These are phyloP conservation scores for Neurospora discreta DNA, from an alignment of 495 filamentous ascomycete genomes.

Conservation along the genomic window DNA sequence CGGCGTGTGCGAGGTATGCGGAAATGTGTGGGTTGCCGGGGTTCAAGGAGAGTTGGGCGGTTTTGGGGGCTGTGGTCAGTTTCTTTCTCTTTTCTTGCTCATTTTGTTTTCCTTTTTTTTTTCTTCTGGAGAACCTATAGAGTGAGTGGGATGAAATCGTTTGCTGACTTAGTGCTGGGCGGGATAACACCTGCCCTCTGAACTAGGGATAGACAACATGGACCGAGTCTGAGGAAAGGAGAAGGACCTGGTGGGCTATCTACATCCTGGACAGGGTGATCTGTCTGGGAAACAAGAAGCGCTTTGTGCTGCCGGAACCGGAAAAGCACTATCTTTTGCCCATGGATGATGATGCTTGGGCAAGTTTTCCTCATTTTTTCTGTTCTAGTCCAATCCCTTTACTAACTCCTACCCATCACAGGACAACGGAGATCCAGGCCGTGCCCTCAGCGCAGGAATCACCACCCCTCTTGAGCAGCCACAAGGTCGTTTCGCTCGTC, in stretches of 20 bases:
- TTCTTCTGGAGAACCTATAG: too few species aligned
- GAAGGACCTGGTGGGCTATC: slow-evolving; percentile 41
- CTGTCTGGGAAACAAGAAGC: slow-evolving; percentile 32
- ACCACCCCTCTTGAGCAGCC: slow-evolving; percentile 13
- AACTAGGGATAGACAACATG: slow-evolving; percentile 22
- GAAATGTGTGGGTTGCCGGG: slow-evolving; percentile 37
- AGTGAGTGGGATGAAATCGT: background rate
- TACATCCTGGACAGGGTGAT: slow-evolving; percentile 37
- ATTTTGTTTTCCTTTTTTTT: background rate
- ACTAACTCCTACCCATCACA: background rate
- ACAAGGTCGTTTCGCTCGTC: slow-evolving; percentile 27
- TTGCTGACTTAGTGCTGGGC: slow-evolving; percentile 1
- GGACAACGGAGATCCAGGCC: slow-evolving; percentile 21
- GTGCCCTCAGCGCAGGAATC: slow-evolving; percentile 3
- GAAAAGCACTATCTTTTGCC: slow-evolving; percentile 28
- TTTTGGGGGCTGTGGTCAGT: slow-evolving; percentile 25
- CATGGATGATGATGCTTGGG: slow-evolving; percentile 35
- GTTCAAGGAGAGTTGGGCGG: slow-evolving; percentile 15
- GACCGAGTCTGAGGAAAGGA: slow-evolving; percentile 40
- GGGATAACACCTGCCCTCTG: background rate
- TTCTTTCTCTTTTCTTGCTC: too few species aligned
- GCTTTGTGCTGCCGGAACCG: slow-evolving; percentile 32
- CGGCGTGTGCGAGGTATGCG: slow-evolving; percentile 30
- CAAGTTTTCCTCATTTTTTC: slow-evolving; percentile 5
- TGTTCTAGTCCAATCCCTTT: slow-evolving; percentile 1